Evolutionary conservation across 192 early-diverging fungal genomes (phyloP).

Genomic region (Mortierella alpina): DNA sequence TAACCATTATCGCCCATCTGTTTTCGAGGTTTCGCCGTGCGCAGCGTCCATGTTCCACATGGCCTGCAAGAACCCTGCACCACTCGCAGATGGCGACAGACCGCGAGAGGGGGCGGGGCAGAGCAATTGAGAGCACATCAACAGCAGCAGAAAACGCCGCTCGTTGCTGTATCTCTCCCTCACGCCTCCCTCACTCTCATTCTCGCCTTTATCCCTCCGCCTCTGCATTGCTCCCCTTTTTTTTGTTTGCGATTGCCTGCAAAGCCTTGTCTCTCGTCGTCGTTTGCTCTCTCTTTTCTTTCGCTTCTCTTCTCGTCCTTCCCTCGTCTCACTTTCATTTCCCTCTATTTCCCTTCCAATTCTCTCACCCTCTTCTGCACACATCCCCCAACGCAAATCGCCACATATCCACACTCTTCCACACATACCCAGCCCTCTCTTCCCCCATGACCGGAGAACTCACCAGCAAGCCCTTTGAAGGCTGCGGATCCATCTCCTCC

Average conservation of each 20-base stretch:
- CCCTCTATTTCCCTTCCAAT: no score
- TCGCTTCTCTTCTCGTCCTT: not conserved
- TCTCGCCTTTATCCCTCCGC: not conserved
- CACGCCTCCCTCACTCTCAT: not conserved
- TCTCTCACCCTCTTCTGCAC: not conserved
- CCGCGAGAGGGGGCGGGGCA: no score
- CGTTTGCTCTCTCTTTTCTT: slow-evolving; percentile 10
- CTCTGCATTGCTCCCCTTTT: not conserved
- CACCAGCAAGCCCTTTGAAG: not conserved
- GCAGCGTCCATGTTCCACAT: no score
- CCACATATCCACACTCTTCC: not conserved
- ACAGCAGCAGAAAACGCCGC: no score
- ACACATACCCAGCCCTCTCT: not conserved
- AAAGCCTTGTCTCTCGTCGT: not conserved
- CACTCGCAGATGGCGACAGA: no score
- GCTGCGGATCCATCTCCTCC: not conserved
- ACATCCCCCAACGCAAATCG: not conserved
- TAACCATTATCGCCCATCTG: no score
- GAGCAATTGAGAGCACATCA: no score
- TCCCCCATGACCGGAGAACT: not conserved
- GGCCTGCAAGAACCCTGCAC: no score
- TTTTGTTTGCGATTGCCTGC: not conserved
- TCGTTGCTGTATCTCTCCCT: not conserved
- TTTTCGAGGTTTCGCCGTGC: no score
- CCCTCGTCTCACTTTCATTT: no score